Evolutionary conservation across 495 filamentous ascomycete species (phyloP).

Genomic region (Usnea hakonensis): DNA sequence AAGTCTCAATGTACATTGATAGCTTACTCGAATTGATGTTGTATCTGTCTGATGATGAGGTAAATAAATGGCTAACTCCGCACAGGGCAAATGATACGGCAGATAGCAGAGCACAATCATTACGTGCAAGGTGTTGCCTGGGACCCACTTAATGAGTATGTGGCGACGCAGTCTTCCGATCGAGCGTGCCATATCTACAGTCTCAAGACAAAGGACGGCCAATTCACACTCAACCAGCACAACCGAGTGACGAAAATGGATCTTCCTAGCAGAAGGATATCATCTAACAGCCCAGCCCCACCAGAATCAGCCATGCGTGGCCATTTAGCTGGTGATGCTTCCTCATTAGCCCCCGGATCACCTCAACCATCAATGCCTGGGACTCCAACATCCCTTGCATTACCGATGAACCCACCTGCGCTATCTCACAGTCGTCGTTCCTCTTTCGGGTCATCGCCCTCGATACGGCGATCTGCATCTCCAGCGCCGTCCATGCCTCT

Average conservation of each 20-base stretch:
- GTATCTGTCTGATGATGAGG: background rate
- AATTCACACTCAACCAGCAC: constrained; percentile 77
- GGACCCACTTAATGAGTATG: constrained; percentile 97
- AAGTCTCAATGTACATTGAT: background rate
- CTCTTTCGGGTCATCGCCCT: constrained; percentile 86
- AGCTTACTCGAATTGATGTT: background rate
- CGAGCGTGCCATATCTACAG: constrained; percentile 96
- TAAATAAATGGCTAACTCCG: constrained; percentile 17
- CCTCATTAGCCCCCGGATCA: constrained; percentile 58
- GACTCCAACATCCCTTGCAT: constrained; percentile 79
- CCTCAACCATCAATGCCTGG: constrained; percentile 87
- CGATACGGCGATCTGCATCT: constrained; percentile 78
- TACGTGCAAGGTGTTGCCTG: constrained; percentile 98
- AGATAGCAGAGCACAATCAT: constrained; percentile 98
- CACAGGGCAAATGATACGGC: constrained; percentile 78
- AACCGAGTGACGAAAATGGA: constrained; percentile 80
- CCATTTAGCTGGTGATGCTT: constrained; percentile 50
- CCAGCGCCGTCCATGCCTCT: constrained; percentile 93
- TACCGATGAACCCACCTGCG: constrained; percentile 96
- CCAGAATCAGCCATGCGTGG: constrained; percentile 58
- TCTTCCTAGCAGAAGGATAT: constrained; percentile 78
- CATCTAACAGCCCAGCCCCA: constrained; percentile 87
- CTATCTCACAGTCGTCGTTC: constrained; percentile 88
- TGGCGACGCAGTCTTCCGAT: constrained; percentile 97
- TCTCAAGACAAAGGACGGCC: constrained; percentile 91